Evolutionary conservation across 129 eudicot species (phyloP).

Genomic region (Escallonia rubra): DNA sequence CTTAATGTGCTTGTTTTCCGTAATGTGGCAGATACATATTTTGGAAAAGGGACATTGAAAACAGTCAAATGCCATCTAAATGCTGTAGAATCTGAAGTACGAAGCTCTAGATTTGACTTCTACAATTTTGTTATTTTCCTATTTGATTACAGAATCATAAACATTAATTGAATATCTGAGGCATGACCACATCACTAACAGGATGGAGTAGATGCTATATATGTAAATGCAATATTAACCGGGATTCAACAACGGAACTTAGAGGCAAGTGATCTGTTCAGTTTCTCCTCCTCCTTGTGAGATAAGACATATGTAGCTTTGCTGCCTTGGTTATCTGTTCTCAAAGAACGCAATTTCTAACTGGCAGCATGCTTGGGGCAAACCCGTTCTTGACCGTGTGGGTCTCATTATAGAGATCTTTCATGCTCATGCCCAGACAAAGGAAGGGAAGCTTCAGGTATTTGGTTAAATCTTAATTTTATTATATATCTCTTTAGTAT

Average conservation of each 20-base stretch:
- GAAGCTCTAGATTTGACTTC: constrained; percentile 10
- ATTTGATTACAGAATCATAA: background rate
- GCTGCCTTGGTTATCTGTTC: background rate
- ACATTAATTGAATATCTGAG: background rate
- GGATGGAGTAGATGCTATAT: constrained; percentile 88
- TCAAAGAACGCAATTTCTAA: background rate
- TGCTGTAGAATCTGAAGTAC: constrained; percentile 55
- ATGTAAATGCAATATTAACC: constrained; percentile 69
- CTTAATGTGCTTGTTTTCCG: background rate
- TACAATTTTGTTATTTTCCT: background rate
- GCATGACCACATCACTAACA: constrained; percentile 9
- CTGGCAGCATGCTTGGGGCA: constrained; percentile 72
- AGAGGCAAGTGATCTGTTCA: constrained; percentile 48
- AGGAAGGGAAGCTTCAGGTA: constrained; percentile 95
- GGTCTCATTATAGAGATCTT: constrained; percentile 91
- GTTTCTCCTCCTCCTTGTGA: background rate
- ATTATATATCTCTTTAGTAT: background rate
- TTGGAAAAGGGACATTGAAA: constrained; percentile 81
- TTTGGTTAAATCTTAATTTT: constrained; percentile 7
- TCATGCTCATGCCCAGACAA: constrained; percentile 97
- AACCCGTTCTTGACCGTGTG: constrained; percentile 97
- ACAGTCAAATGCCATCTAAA: constrained; percentile 66
- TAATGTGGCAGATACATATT: constrained; percentile 69
- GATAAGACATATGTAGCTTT: background rate
- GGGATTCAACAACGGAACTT: constrained; percentile 92